Base-by-base conservation (phyloP, 2,329 filamentous ascomycete genomes). In the Xenosphaeropsis pyriputrescens region DNA sequence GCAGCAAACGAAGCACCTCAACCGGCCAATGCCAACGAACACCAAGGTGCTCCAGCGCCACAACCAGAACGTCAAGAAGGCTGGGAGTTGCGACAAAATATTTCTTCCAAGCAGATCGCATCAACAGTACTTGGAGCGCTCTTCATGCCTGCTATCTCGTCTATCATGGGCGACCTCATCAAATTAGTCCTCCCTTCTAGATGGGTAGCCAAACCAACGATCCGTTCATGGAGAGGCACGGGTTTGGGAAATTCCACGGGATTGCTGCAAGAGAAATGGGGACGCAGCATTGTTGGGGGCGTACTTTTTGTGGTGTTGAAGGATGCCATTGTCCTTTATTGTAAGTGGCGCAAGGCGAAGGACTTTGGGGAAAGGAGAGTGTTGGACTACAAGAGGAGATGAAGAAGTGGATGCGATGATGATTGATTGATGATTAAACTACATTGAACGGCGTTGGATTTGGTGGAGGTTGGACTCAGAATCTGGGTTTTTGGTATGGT, bases 281-380 rank as follows among this genome's bases (percentile, higher is more conserved):
- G 86, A 1, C 70, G 91, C 39, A 95, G 84, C 50, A 65, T 98
- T 2, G 70, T 91, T 1, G 91, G 91, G 1, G 91, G 91, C 0
- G 91, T 85, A 53, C 60, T 93, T 15, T 94, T 89, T 50, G 78
- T 96, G 13, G 77, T 94, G 8, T 57, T 94, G 37, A 91, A 89
- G 56, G 76, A 82, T 48, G 64, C 63, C 2, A 60, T 79, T 36
- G 61, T 63, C 40, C 56, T 82, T 17, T 81, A 77, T 50, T 65
- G 68, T 45, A 80, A 79, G 58, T 76, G 75, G 54, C 64, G 72
- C 43, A 67, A 65, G 43, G 74, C 72, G 11, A 64, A 70, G 47
- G 65, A 72, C 26, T 67, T 70, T 49, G 61, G 63, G 6, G 65
- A 67, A 33, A 64, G 73, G 38, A 63, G 60, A 42, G 64, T 79